phyloP scores from a whole-genome alignment of 148 eudicot genomes.

The Rhododendron vialii region DNA sequence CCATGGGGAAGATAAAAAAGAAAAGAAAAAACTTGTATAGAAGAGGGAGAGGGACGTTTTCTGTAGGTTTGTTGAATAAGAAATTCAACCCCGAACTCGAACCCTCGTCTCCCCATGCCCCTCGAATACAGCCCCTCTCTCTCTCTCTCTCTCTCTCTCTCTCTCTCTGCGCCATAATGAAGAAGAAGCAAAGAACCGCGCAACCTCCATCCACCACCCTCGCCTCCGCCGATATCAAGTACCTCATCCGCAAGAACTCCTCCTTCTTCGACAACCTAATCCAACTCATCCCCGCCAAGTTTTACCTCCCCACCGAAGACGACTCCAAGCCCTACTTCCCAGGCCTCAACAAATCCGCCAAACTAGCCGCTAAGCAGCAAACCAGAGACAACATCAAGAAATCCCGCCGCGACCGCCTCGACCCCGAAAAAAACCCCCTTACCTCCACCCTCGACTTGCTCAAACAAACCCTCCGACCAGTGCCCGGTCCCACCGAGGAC shows the following conservation, averaged over 20 bases:
- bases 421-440: conserved; percentile 50
- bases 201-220: conserved; percentile 5
- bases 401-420: conserved; percentile 59
- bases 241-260: conserved; percentile 36
- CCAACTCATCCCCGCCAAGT: conserved; percentile 66
- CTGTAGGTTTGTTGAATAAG: no score
- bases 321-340: conserved; percentile 57
- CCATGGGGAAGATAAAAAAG: no score
- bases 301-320: conserved; percentile 52
- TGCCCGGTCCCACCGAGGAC: neutral
- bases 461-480: conserved; percentile 22
- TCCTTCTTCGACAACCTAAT: conserved; percentile 68
- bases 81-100: no score
- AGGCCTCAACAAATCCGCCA: conserved; percentile 58
- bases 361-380: conserved; percentile 50
- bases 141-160: neutral
- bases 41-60: no score
- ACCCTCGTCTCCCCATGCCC: no score
- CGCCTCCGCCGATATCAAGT: conserved; percentile 32
- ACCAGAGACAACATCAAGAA: conserved; percentile 52
- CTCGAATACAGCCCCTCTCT: no score
- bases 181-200: conserved; percentile 26
- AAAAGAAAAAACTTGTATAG: no score
- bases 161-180: conserved; percentile 11
- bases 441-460: conserved; percentile 48